Percentiles rank a stretch among this genome's conserved stretches.
Conservation (phyloP, 2,329 filamentous ascomycete species). For the Cladorrhinum sp. region DNA sequence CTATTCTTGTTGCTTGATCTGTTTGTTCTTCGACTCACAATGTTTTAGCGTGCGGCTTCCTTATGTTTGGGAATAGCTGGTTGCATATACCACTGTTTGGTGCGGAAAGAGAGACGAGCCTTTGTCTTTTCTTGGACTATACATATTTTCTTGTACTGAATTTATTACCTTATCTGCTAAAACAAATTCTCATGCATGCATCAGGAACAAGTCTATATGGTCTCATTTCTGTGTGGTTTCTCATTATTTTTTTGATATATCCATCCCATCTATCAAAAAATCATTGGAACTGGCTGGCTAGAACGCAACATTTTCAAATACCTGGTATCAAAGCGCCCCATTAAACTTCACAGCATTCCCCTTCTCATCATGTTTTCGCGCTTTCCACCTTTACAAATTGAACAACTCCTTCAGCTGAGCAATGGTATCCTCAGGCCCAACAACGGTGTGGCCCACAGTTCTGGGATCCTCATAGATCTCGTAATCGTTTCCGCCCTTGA, state of each 20-base stretch:
- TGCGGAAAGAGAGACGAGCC: neutral
- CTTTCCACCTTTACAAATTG: constrained; percentile 46
- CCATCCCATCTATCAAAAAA: no score
- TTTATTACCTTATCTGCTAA: neutral
- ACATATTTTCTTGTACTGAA: neutral
- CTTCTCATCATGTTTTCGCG: constrained; percentile 14
- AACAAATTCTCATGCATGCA: neutral
- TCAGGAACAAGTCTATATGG: no score
- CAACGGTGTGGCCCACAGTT: constrained; percentile 82
- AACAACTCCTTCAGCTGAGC: constrained; percentile 79
- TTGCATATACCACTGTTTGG: neutral
- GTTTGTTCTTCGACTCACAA: neutral
- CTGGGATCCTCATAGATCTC: constrained; percentile 85
- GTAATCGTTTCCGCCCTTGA: constrained; percentile 87
- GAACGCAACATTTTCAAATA: no score
- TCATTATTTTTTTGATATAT: no score
- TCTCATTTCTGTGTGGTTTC: no score
- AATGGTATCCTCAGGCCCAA: constrained; percentile 77
- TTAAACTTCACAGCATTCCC: neutral
- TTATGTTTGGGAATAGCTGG: neutral
- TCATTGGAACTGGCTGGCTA: no score
- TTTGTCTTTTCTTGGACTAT: neutral
- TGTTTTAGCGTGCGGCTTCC: neutral
- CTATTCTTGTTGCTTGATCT: neutral
- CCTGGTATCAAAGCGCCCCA: no score